Base-by-base conservation (phyloP, 352 stramenopile species). In the Globisporangium nodosum region DNA sequence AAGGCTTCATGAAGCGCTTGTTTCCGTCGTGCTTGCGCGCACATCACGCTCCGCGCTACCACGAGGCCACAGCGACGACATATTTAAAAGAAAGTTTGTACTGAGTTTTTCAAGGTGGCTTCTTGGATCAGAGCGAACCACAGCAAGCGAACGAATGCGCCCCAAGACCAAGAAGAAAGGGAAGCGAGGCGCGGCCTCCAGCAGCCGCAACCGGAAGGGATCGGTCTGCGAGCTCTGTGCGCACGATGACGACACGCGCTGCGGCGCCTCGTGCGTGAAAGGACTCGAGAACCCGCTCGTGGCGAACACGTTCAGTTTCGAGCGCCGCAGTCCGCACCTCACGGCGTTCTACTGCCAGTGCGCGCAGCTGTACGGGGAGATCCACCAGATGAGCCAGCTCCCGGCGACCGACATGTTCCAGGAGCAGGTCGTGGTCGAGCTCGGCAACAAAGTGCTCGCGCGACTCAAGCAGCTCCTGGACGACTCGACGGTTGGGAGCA, bases 351-450 rank as follows among this genome's bases (percentile, higher is more conserved):
- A 69, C 50, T 81, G 67, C 51, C 52, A 73, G 48, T 65, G 62
- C 15, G 60, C 67, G 18, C 69, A 69, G 39, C 58, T 88, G 7
- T 69, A 82, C 42, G 70, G 66, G 27, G 60, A 86, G 20, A 64
- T 87, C 3, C 79, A 89, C 39, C 56, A 69, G 16, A 50, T 40
- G 16, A 47, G 66, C 16, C 60, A 55, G 47, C 43, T 53, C 1
- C 30, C 60, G 6, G 53, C 49, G 40, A 49, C 12, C 8, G 65
- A 76, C 31, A 52, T 45, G 3, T 80, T 76, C 52, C 74, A 69
- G 13, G 78, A 87, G 54, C 56, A 57, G 1, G 47, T 40, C 27
- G 57, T 87, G 13, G 54, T 37, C 12, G 49, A 65, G 20, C 59
- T 76, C 9, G 71, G 70, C 2, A 54, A 42, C 5, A 68, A 75